These are phyloP conservation scores for Debaryomyces hansenii DNA, from an alignment of 805 yeast species.

Conservation along the genomic window DNA sequence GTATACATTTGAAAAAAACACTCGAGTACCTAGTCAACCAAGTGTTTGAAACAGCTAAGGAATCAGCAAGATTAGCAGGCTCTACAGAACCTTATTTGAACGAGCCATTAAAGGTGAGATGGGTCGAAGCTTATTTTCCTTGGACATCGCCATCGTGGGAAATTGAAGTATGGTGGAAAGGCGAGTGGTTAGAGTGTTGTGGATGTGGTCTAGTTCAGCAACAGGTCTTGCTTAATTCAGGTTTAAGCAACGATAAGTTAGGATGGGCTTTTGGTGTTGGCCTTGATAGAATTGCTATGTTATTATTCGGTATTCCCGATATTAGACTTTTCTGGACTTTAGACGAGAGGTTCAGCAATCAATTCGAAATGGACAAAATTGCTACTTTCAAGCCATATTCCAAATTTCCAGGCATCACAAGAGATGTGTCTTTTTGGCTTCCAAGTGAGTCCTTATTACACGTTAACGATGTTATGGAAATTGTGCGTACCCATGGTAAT, in stretches of 20 bases:
- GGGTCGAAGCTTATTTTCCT: slow-evolving; percentile 96
- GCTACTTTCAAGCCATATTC: slow-evolving; percentile 83
- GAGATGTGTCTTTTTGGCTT: slow-evolving; percentile 94
- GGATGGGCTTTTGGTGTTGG: slow-evolving; percentile 99
- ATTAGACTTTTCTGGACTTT: slow-evolving; percentile 89
- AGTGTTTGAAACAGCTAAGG: slow-evolving; percentile 72
- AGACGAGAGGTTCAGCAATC: slow-evolving; percentile 74
- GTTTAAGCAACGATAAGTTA: slow-evolving; percentile 55
- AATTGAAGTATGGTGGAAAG: slow-evolving; percentile 98
- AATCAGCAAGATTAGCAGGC: slow-evolving; percentile 61
- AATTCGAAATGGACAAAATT: slow-evolving; percentile 67
- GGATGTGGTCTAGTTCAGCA: slow-evolving; percentile 92
- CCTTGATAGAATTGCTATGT: slow-evolving; percentile 92
- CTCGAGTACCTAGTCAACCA: slow-evolving; percentile 79
- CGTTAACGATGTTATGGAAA: slow-evolving; percentile 91
- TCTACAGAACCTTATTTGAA: slow-evolving; percentile 55
- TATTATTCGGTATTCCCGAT: slow-evolving; percentile 92
- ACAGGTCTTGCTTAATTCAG: slow-evolving; percentile 73
- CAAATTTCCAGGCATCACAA: slow-evolving; percentile 78
- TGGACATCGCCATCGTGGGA: slow-evolving; percentile 99
- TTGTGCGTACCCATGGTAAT: slow-evolving; percentile 80
- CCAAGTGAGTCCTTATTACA: slow-evolving; percentile 56
- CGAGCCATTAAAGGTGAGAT: slow-evolving; percentile 80
- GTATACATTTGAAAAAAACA: slow-evolving; percentile 80
- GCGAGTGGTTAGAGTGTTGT: slow-evolving; percentile 95